Base-by-base conservation (phyloP, 2,329 filamentous ascomycete genomes). In the Trichophyton rubrum region DNA sequence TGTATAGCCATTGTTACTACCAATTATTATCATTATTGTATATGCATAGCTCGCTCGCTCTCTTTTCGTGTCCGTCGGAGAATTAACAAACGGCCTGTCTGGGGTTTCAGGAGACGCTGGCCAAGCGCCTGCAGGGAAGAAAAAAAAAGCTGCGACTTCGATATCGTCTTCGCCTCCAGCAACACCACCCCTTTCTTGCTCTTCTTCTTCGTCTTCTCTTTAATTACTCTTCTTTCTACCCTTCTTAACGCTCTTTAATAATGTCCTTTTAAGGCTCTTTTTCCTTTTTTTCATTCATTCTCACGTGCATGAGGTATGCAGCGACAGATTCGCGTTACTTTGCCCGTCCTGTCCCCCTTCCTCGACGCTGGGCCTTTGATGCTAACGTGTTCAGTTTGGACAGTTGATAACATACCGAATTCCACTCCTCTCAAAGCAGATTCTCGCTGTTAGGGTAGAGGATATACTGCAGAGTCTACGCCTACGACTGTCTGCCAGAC, bases 201-300 rank as follows among this genome's bases (percentile, higher is more conserved):
- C 9, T 43, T 30, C 20, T 35, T 8, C 17, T 30, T 4, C 7
- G 38, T n/a, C 15, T 41, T 4, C 38, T 41, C 4, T 43, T 43
- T 43, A 8, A 43, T 43, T n/a, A 13, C 11, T 43, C 40, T 43
- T 17, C 40, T 17, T 15, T 11, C 33, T 38, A 15, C n/a, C 27
- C 17, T 65, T 65, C 64, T 63, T 55, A 33, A 63, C 64, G 38
- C 62, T 65, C 64, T 45, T 65, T 65, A 55, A 65, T 56, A 45
- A 65, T 65, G 64, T 35, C 51, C 49, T 61, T 62, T 60, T 65
- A 59, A 59, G 56, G 45, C 4, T 38, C 15, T 43, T 57, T 59
- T 49, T 7, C 33, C 35, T 40, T 56, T 57, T 59, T 49, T 7
- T n/a, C 35, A 24, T 56, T 20, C 45, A 13, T 22, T 17, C 17